phyloP scores from a whole-genome alignment of 306 rosid genomes.

The Cicer bijugum region DNA sequence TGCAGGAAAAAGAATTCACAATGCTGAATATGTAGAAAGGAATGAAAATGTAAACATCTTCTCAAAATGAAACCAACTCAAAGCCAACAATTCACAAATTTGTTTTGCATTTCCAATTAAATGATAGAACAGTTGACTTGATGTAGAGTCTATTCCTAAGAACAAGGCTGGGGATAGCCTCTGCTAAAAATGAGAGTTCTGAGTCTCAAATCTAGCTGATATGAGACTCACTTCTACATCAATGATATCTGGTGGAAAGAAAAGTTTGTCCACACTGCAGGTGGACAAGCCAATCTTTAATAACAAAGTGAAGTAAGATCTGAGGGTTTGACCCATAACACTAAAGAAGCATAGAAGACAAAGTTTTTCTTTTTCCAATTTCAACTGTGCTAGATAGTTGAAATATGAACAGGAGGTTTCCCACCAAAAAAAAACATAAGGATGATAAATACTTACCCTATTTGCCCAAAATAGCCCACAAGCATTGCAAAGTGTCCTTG shows the following conservation, averaged over 20 bases:
- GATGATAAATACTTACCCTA: conserved; percentile 69
- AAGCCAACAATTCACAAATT: conserved; percentile 5
- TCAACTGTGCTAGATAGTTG: conserved; percentile 10
- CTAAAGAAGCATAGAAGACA: neutral
- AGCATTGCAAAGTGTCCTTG: conserved; percentile 94
- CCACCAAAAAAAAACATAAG: neutral
- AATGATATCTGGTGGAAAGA: neutral
- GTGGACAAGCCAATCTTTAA: conserved; percentile 28
- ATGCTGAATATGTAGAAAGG: neutral
- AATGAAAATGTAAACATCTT: conserved; percentile 19
- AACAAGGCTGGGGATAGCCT: conserved; percentile 1
- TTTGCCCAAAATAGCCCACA: conserved; percentile 98
- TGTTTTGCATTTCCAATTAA: conserved; percentile 23
- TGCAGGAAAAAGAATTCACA: conserved; percentile 5
- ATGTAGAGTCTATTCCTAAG: conserved; percentile 25
- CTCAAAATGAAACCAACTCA: conserved; percentile 13
- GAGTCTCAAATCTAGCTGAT: conserved; percentile 8
- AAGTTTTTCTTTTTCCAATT: neutral
- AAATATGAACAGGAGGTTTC: neutral
- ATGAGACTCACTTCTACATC: conserved; percentile 28
- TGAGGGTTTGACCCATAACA: neutral
- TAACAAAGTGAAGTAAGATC: conserved; percentile 11
- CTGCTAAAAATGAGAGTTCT: neutral
- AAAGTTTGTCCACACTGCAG: conserved; percentile 5
- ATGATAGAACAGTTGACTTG: neutral